phyloP scores from a whole-genome alignment of 2,329 filamentous ascomycete genomes.

The Didymella pomorum region DNA sequence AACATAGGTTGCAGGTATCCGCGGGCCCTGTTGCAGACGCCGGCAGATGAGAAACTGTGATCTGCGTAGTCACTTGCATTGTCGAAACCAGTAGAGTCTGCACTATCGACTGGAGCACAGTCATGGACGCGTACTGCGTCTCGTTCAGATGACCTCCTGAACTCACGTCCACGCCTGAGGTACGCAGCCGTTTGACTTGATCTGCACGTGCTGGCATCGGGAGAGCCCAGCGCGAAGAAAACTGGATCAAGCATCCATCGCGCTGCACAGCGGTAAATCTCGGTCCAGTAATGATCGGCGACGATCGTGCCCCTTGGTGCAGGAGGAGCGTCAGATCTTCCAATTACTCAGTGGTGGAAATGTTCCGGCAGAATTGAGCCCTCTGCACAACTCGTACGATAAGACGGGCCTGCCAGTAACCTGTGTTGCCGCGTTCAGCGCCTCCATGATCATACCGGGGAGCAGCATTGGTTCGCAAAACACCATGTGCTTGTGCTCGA shows the following conservation, averaged over 20 bases:
- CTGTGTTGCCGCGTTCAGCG: conserved; percentile 40
- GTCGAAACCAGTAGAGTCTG: background rate
- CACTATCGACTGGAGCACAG: conserved; percentile 1
- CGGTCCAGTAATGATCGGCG: conserved; percentile 35
- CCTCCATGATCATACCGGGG: conserved; percentile 21
- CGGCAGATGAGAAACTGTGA: conserved; percentile 18
- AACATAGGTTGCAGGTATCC: conserved; percentile 10
- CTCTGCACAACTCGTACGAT: conserved; percentile 43
- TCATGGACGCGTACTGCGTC: background rate
- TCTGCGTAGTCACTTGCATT: background rate
- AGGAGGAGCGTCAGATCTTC: conserved; percentile 29
- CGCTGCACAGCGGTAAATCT: conserved; percentile 33
- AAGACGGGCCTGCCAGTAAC: conserved; percentile 14
- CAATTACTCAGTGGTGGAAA: conserved; percentile 40
- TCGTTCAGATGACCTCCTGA: conserved; percentile 7
- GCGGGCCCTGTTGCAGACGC: conserved; percentile 12
- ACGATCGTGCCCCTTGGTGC: conserved; percentile 35
- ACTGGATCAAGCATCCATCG: conserved; percentile 29
- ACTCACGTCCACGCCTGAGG: conserved; percentile 20
- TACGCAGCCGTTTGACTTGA: conserved; percentile 22
- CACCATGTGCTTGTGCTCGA: conserved; percentile 21
- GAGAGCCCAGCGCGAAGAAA: conserved; percentile 31
- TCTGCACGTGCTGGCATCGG: conserved; percentile 29
- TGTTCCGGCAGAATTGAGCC: conserved; percentile 37
- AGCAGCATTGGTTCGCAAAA: conserved; percentile 19